phyloP scores from a whole-genome alignment of 179 eudicot genomes.

The Gypsophila paniculata region DNA sequence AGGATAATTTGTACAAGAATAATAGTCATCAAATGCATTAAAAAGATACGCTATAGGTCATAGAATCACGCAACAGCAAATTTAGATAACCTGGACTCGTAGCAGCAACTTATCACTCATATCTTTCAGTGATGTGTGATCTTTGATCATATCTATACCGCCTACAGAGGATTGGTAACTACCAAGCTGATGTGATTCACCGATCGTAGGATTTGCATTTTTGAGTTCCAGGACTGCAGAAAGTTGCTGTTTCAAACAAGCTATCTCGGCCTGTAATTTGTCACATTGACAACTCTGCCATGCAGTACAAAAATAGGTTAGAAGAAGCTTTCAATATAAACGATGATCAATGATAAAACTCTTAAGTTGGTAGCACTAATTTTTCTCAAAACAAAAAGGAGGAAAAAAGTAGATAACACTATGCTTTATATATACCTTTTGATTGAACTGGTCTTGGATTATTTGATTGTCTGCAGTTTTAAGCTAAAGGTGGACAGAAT shows the following conservation, averaged over 20 bases:
- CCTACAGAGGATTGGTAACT: conserved; percentile 24
- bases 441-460: conserved; percentile 88
- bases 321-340: neutral
- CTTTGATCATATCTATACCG: conserved; percentile 33
- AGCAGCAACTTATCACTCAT: conserved; percentile 42
- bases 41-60: neutral
- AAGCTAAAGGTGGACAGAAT: conserved; percentile 45
- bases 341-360: neutral
- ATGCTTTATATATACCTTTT: too few species aligned
- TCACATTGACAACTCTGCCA: conserved; percentile 68
- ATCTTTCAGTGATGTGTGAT: conserved; percentile 34
- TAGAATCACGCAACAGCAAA: neutral
- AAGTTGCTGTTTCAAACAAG: conserved; percentile 62
- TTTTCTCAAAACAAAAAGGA: conserved; percentile 2
- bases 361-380: neutral
- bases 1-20: neutral
- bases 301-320: conserved; percentile 8
- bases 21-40: neutral
- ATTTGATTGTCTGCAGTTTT: conserved; percentile 83
- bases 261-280: conserved; percentile 55
- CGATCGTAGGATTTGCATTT: conserved; percentile 30
- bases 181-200: conserved; percentile 26
- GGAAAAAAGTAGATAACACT: too few species aligned
- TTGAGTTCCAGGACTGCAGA: conserved; percentile 47
- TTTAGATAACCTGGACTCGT: conserved; percentile 55